Evolutionary conservation across 352 stramenopile genomes (phyloP).

Genomic region (Nothophytophthora sp.): DNA sequence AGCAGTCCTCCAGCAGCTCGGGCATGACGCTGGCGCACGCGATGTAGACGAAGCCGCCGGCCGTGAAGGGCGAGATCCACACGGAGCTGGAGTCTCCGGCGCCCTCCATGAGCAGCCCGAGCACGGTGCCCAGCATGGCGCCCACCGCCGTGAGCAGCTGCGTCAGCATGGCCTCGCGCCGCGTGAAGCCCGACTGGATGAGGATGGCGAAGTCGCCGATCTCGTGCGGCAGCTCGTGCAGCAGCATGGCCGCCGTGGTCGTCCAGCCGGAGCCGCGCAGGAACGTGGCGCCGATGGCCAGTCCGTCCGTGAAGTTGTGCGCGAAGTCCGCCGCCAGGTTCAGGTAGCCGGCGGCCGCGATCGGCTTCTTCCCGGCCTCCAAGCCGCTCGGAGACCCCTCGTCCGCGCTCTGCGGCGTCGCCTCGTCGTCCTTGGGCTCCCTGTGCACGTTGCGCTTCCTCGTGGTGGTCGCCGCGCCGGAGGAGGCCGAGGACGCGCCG

Average conservation of each 20-base stretch:
- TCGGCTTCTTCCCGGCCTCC: constrained; percentile 32
- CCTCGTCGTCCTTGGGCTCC: constrained; percentile 28
- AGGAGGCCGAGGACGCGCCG: constrained; percentile 5
- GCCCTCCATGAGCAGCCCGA: constrained; percentile 82
- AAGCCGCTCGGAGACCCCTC: constrained; percentile 13
- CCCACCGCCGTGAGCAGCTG: constrained; percentile 92
- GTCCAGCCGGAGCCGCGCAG: constrained; percentile 73
- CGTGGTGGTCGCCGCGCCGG: constrained; percentile 19
- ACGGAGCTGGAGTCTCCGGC: constrained; percentile 64
- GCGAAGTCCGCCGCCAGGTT: constrained; percentile 92
- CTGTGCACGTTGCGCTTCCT: constrained; percentile 41
- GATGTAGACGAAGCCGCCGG: constrained; percentile 94
- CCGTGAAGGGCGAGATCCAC: constrained; percentile 86
- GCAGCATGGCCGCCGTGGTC: constrained; percentile 87
- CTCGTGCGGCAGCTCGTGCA: constrained; percentile 93
- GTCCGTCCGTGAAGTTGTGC: constrained; percentile 94
- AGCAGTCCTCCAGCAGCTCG: constrained; percentile 89
- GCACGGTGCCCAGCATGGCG: constrained; percentile 88
- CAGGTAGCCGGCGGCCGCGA: constrained; percentile 85
- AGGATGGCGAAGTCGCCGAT: constrained; percentile 93
- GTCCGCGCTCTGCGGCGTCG: constrained; percentile 10
- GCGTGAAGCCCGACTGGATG: constrained; percentile 89
- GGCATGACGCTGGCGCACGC: constrained; percentile 91
- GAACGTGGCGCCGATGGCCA: constrained; percentile 93
- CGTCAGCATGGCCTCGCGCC: constrained; percentile 88